These are phyloP conservation scores for Spergularia bocconei DNA, from an alignment of 148 eudicot species.

Conservation along the genomic window DNA sequence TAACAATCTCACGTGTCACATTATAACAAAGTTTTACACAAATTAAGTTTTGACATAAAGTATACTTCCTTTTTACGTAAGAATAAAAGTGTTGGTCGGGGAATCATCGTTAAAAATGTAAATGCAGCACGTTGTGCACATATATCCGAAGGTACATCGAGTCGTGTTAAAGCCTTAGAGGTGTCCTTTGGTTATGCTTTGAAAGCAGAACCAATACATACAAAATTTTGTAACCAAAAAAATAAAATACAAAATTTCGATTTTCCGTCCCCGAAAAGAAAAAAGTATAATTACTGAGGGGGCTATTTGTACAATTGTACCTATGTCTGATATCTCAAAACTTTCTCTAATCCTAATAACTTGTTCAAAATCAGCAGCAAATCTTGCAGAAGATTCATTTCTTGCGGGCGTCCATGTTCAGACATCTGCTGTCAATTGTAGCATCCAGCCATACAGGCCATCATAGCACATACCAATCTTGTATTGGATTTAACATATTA, in stretches of 20 bases:
- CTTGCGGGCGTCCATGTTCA: not conserved
- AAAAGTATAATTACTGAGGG: not conserved
- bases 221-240: not conserved
- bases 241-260: not conserved
- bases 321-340: conserved; percentile 3
- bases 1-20: too few species aligned
- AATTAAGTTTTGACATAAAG: too few species aligned
- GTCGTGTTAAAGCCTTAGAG: too few species aligned
- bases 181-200: too few species aligned
- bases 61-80: too few species aligned
- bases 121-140: too few species aligned
- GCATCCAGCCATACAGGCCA: not conserved
- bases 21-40: too few species aligned
- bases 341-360: not conserved
- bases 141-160: too few species aligned
- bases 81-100: too few species aligned
- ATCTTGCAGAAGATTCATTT: not conserved
- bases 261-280: not conserved
- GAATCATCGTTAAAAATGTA: too few species aligned
- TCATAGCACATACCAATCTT: not conserved
- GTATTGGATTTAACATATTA: not conserved
- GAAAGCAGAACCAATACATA: too few species aligned
- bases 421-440: not conserved
- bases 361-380: not conserved
- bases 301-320: not conserved